phyloP scores from a whole-genome alignment of 1,284 basidiomycete species.

The Pisolithus thermaeus region DNA sequence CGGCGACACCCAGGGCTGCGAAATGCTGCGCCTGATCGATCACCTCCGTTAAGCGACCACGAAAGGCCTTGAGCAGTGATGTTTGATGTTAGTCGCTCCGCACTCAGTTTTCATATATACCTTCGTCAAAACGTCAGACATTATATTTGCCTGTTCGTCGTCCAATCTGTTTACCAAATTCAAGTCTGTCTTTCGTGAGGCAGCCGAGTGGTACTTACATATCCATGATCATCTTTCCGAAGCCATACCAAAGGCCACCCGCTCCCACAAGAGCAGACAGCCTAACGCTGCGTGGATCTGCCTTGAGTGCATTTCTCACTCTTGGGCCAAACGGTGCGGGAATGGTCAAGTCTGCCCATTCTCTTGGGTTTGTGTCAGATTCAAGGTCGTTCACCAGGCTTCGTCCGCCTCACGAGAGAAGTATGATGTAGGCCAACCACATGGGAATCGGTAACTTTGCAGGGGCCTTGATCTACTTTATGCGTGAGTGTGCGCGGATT shows the following conservation, averaged over 20 bases:
- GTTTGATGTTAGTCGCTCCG: not conserved
- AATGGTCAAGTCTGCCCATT: slow-evolving; percentile 82
- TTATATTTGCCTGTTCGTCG: slow-evolving; percentile 61
- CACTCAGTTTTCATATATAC: slow-evolving; percentile 32
- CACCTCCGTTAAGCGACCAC: slow-evolving; percentile 69
- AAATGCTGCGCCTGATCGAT: slow-evolving; percentile 91
- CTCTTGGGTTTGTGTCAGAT: slow-evolving; percentile 31
- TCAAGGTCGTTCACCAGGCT: slow-evolving; percentile 1
- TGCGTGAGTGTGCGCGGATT: slow-evolving; percentile 7
- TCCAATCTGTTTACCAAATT: slow-evolving; percentile 46
- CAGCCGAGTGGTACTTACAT: slow-evolving; percentile 46
- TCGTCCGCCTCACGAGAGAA: slow-evolving; percentile 60
- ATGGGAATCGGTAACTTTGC: slow-evolving; percentile 78
- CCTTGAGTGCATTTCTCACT: slow-evolving; percentile 80
- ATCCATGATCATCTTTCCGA: slow-evolving; percentile 76
- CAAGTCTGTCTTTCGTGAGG: not conserved
- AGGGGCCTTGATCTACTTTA: slow-evolving; percentile 58
- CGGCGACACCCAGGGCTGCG: slow-evolving; percentile 59
- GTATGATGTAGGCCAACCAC: slow-evolving; percentile 81
- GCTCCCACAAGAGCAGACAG: slow-evolving; percentile 77
- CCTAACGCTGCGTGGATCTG: slow-evolving; percentile 76
- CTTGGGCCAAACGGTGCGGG: slow-evolving; percentile 70
- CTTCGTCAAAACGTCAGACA: slow-evolving; percentile 69
- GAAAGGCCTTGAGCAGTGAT: slow-evolving; percentile 58
- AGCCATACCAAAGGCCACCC: slow-evolving; percentile 87